Evolutionary conservation across 2,329 filamentous ascomycete genomes (phyloP), one percentile per base, ranked within the genome.

Genomic region (Aspergillus hiratsukae): DNA sequence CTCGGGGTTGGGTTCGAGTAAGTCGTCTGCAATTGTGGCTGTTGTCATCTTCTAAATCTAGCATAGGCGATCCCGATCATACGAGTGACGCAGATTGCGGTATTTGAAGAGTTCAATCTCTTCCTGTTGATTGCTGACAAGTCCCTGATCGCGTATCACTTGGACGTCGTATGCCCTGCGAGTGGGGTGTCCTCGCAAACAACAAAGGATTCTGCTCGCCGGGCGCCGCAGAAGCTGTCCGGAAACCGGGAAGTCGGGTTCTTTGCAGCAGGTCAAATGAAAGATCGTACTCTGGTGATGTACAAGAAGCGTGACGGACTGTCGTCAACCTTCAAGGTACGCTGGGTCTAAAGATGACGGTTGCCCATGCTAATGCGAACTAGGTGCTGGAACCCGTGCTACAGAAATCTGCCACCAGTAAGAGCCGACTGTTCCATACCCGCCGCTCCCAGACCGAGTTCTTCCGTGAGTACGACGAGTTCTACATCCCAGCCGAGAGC

Each of bases 391-490:
- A 99, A 72, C 94, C 94, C 0, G 91, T 99, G 27, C 89, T 94
- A 68, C 92, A 97, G 64, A 97, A 96, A 70, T 89, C 91, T 0
- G 87, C 89, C 0, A 90, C 96, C 69, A 93, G 89, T 78, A 90
- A 87, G 66, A 83, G 86, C 4, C 86, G 90, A 8, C 79, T 87
- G 61, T 86, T 84, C 69, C 66, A 68, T 6, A 79, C 86, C 19
- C 83, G 83, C 9, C 81, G 82, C 29, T 91, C 91, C 21, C 86
- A 84, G 58, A 97, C 93, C 0, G 94, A 99, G 66, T 93, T 93
- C 66, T 99, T 97, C 85, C 88, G 94, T 60, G 94, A 99, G 70
- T 99, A 92, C 72, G 94, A 99, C 76, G 94, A 97, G 65, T 99
- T 99, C 75, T 99, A 97, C 76, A 92, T 99, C 64, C 94, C 94